These are phyloP conservation scores for Ophiostoma triangulosporum DNA, from an alignment of 2,329 filamentous ascomycete genomes.

Conservation along the genomic window DNA sequence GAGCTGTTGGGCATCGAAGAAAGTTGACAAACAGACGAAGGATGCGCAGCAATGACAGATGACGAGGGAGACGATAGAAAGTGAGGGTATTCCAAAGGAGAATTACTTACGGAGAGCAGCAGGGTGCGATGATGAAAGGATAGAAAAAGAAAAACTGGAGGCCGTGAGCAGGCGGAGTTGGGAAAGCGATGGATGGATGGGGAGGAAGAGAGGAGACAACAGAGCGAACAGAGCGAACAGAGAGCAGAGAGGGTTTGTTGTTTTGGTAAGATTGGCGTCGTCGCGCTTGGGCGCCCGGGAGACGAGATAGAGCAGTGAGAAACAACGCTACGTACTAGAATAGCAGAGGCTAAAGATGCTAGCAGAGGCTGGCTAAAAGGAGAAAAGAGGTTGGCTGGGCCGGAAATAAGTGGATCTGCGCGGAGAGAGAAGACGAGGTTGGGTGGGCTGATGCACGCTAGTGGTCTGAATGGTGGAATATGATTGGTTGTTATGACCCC, in stretches of 20 bases:
- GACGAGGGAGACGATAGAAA: neutral
- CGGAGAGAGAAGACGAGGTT: slow-evolving; percentile 1
- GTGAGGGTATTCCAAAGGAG: neutral
- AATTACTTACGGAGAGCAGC: slow-evolving; percentile 8
- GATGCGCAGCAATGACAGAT: neutral
- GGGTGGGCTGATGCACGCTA: slow-evolving; percentile 4
- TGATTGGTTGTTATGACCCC: slow-evolving; percentile 1
- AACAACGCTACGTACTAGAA: slow-evolving; percentile 2
- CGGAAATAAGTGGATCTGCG: neutral
- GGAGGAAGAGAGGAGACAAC: slow-evolving; percentile 3
- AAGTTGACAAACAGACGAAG: neutral
- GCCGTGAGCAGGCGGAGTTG: slow-evolving; percentile 8
- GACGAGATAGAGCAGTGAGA: slow-evolving; percentile 10
- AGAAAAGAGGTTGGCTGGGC: slow-evolving; percentile 6
- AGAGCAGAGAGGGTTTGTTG: slow-evolving; percentile 13
- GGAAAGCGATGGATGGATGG: neutral
- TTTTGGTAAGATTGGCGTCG: slow-evolving; percentile 9
- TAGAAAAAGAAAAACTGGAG: slow-evolving; percentile 2
- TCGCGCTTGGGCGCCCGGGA: slow-evolving; percentile 13
- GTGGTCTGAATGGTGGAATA: neutral
- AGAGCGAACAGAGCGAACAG: neutral
- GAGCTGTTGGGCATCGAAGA: slow-evolving; percentile 1
- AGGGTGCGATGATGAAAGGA: slow-evolving; percentile 9
- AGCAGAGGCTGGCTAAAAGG: neutral
- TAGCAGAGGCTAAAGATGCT: slow-evolving; percentile 1